Conservation (phyloP, 225 moss, liverwort and hornwort species). For the Asterella californica region DNA sequence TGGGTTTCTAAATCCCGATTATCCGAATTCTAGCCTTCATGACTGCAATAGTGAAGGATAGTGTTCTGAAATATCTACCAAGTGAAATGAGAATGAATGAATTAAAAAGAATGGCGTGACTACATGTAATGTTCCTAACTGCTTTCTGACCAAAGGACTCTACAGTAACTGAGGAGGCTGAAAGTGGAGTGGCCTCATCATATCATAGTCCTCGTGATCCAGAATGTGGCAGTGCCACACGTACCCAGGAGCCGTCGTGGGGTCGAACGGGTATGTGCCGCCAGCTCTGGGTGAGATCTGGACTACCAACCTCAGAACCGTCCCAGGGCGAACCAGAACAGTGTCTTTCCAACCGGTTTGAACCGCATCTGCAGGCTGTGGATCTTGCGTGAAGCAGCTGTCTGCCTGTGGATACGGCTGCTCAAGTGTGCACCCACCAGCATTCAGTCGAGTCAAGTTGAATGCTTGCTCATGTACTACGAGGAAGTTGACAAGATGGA, state of each 20-base stretch:
- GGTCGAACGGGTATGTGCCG: conserved; percentile 31
- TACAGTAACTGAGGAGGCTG: too few relatives aligned
- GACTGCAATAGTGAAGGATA: too few relatives aligned
- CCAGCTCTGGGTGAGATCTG: conserved; percentile 22
- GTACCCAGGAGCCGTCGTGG: conserved; percentile 43
- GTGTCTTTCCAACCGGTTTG: conserved; percentile 65
- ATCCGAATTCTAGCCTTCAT: too few relatives aligned
- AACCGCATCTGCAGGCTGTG: conserved; percentile 16
- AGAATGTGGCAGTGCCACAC: conserved; percentile 60
- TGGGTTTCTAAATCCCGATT: too few relatives aligned
- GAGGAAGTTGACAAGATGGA: conserved; percentile 50
- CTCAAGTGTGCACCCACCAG: conserved; percentile 28
- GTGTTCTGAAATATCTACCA: too few relatives aligned
- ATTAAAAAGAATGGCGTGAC: not conserved
- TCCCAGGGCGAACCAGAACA: conserved; percentile 2
- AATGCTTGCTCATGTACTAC: conserved; percentile 45
- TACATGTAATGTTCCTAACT: too few relatives aligned
- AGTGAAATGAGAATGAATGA: too few relatives aligned
- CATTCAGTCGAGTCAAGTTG: conserved; percentile 35
- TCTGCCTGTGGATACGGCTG: conserved; percentile 5
- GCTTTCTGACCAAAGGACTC: too few relatives aligned
- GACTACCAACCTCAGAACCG: conserved; percentile 31
- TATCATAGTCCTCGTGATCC: conserved; percentile 44
- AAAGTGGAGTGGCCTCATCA: conserved; percentile 36
- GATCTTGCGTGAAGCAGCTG: conserved; percentile 34